Percentiles rank a stretch among this genome's conserved stretches.
Evolutionary conservation across 805 yeast genomes (phyloP).

Genomic region (Lipomyces orientalis): DNA sequence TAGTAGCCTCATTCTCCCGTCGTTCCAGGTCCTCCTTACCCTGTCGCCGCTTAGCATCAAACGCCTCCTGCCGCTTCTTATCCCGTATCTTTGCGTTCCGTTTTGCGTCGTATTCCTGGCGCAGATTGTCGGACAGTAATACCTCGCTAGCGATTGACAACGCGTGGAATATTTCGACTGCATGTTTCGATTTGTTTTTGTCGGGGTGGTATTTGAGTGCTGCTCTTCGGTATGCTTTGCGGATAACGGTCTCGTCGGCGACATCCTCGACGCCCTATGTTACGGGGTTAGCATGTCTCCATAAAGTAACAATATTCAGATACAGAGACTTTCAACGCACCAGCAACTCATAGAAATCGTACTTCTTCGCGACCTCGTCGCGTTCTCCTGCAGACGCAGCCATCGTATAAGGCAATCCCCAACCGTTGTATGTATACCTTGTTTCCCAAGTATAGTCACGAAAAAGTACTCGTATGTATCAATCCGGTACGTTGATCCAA

Average conservation of each 20-base stretch:
- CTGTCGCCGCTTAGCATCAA: slow-evolving; percentile 24
- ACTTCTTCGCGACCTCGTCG: slow-evolving; percentile 33
- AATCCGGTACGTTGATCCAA: too few species aligned
- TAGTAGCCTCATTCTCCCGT: slow-evolving; percentile 26
- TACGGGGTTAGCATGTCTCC: background rate
- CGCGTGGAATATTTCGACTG: slow-evolving; percentile 91
- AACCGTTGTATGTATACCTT: background rate
- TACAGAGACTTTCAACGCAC: slow-evolving; percentile 13
- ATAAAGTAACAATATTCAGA: background rate
- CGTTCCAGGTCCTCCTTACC: slow-evolving; percentile 33
- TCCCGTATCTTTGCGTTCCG: slow-evolving; percentile 22
- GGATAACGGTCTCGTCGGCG: slow-evolving; percentile 75
- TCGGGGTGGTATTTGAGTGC: slow-evolving; percentile 91
- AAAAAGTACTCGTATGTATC: too few species aligned
- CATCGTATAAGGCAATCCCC: background rate
- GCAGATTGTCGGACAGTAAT: slow-evolving; percentile 75
- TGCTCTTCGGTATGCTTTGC: slow-evolving; percentile 80
- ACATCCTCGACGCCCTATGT: slow-evolving; percentile 60
- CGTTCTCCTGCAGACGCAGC: slow-evolving; percentile 28
- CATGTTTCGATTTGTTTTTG: slow-evolving; percentile 72
- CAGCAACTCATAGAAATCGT: slow-evolving; percentile 32
- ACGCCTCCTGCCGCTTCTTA: slow-evolving; percentile 26
- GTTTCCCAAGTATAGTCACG: background rate
- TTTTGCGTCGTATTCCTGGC: slow-evolving; percentile 73
- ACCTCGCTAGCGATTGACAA: slow-evolving; percentile 95